Percentiles rank a stretch among this genome's conserved stretches.
phyloP scores from a whole-genome alignment of 164 flowering plant species.

The Dillenia suffruticosa region DNA sequence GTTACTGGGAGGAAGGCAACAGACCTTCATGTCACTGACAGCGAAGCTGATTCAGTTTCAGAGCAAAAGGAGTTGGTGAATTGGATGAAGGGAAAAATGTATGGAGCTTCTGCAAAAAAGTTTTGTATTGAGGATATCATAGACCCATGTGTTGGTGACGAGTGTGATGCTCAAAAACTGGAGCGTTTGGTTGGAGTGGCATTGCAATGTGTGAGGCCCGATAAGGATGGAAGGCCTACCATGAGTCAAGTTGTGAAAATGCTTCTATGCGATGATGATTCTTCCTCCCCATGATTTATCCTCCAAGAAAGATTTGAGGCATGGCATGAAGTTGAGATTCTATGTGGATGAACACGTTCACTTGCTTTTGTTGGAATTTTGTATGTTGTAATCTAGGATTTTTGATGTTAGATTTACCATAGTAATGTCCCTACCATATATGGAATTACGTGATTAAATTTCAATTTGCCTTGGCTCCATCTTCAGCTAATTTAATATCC shows the following conservation, averaged over 20 bases:
- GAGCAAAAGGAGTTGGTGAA: slow-evolving; percentile 5
- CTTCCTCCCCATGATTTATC: not conserved
- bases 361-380: too few species aligned
- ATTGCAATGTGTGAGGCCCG: slow-evolving; percentile 22
- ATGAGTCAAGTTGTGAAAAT: slow-evolving; percentile 34
- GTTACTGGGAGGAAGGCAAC: slow-evolving; percentile 21
- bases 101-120: not conserved
- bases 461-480: too few species aligned
- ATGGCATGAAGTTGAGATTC: too few species aligned
- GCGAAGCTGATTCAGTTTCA: not conserved
- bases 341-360: too few species aligned
- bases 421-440: too few species aligned
- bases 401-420: too few species aligned
- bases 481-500: too few species aligned
- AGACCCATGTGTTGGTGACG: slow-evolving; percentile 9
- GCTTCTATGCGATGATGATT: slow-evolving; percentile 10
- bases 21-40: not conserved
- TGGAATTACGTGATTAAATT: too few species aligned
- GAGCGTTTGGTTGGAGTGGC: slow-evolving; percentile 20
- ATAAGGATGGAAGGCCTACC: slow-evolving; percentile 28
- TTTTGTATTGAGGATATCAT: slow-evolving; percentile 10
- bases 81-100: slow-evolving; percentile 22
- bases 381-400: too few species aligned
- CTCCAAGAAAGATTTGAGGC: too few species aligned
- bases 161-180: slow-evolving; percentile 14